Base-by-base conservation (phyloP, 371 early-diverging fungal species). In the Fennellomyces sp. region DNA sequence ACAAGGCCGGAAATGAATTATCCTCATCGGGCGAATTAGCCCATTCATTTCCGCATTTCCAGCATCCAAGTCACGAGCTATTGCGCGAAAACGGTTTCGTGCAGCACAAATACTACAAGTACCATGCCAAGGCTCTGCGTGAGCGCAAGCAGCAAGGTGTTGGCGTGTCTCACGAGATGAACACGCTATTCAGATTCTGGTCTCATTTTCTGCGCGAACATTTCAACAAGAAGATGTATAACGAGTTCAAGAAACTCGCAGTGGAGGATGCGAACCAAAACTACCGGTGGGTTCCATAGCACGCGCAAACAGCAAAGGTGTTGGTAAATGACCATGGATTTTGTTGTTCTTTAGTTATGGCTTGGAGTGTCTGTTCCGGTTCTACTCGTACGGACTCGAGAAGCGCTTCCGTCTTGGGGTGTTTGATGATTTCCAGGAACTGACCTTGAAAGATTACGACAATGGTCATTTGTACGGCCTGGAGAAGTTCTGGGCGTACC, bases 111-210 rank as follows among this genome's bases (percentile, higher is more conserved):
- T 97, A 96, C 75, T 84, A 91, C 78, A 92, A 94, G 75, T 97
- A 94, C 81, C 96, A 94, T 64, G 90, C 89, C 64, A 91, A 93
- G 80, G 97, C 97, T n/a, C 74, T 96, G 33, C 88, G 88, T 55
- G 97, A 97, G 70, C 95, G 97, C 66, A 94, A 93, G 75, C 86
- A 87, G 53, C 82, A 89, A 31, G 97, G 97, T 15, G 80, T 85
- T n/a, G 97, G 97, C 13, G 91, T 88, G 23, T 93, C 93, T 17
- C 95, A 94, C 58, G 97, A 96, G 69, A 97, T 97, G 97, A 97
- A 97, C 82, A 96, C 97, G 2, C 78, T 97, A 56, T 97, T 91
- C 88, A 89, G 97, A 17, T 97, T 97, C 91, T 97, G 97, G 97
- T 93, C 92, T 52, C 96, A 97, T 78, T 97, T 96, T 72, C 80